Conservation (phyloP, 306 rosid species). For the Ochetophila trinervis region DNA sequence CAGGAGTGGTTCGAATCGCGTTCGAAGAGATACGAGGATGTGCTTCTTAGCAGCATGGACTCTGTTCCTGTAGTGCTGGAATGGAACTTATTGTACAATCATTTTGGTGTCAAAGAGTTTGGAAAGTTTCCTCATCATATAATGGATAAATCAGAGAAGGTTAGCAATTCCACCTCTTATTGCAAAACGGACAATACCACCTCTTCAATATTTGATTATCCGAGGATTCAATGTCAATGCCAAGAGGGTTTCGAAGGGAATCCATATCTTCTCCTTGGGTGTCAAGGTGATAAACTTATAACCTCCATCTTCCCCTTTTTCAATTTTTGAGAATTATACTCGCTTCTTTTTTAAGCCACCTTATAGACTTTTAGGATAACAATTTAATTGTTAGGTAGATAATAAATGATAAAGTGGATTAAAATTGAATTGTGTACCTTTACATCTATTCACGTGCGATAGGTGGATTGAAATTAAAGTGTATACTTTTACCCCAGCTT, state of each 20-base stretch:
- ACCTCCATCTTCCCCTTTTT: too few relatives aligned
- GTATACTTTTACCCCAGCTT: too few relatives aligned
- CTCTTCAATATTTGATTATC: background rate
- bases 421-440: too few relatives aligned
- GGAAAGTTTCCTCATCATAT: background rate
- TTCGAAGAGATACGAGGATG: background rate
- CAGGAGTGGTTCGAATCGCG: background rate
- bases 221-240: background rate
- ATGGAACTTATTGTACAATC: background rate
- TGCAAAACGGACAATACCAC: background rate
- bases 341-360: too few relatives aligned
- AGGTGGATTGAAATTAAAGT: too few relatives aligned
- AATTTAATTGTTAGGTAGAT: too few relatives aligned
- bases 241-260: background rate
- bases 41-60: background rate
- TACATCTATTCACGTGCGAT: too few relatives aligned
- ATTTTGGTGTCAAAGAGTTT: background rate
- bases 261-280: background rate
- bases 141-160: too few relatives aligned
- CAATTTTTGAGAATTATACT: too few relatives aligned
- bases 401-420: too few relatives aligned
- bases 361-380: too few relatives aligned
- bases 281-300: too few relatives aligned
- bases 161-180: background rate
- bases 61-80: background rate